Evolutionary conservation across 208 protist species (phyloP), one percentile per base, ranked within the genome.

Genomic region (Crithidia expoeki): DNA sequence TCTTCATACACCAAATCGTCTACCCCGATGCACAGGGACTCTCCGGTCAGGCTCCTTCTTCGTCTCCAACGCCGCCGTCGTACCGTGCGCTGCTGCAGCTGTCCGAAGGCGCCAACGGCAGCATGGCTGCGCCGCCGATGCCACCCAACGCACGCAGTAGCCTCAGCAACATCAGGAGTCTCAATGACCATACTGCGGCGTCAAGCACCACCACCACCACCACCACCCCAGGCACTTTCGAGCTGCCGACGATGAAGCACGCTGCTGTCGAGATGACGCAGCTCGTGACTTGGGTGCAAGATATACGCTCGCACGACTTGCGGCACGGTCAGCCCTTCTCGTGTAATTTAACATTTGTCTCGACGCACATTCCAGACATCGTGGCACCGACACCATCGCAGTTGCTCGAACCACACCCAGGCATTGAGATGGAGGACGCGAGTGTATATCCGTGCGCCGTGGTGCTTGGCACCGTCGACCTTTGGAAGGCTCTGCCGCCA

Each of bases 401-500:
- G 11, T 62, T 76, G 7, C 64, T 61, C 71, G 21, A 28, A 11
- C 55, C 71, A 21, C 30, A 51, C 25, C 56, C 53, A n/a, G 11
- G 4, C 0, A 19, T 40, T 0, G 71, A 21, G 12, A 6, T n/a
- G 23, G 71, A 76, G 47, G 59, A 69, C 52, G 40, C 69, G 10
- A 61, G 52, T 51, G 52, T 62, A 2, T 77, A 71, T 21, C 71
- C 76, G 19, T 71, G 65, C 32, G 71, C 71, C 1, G 73, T 85
- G 6, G 74, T 94, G 36, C 38, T 73, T 10, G 72, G 72, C 28
- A 76, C 67, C 6, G 33, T 33, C 9, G 81, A 92, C 44, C 76
- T 92, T 44, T 94, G 88, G 86, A 47, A 46, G 33, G 63, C 73
- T 46, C 68, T 92, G 56, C 63, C 79, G 51, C 49, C 74, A 5